These are phyloP conservation scores for Pseudomonodictys pantanalensis DNA, from an alignment of 495 filamentous ascomycete species.

Conservation along the genomic window DNA sequence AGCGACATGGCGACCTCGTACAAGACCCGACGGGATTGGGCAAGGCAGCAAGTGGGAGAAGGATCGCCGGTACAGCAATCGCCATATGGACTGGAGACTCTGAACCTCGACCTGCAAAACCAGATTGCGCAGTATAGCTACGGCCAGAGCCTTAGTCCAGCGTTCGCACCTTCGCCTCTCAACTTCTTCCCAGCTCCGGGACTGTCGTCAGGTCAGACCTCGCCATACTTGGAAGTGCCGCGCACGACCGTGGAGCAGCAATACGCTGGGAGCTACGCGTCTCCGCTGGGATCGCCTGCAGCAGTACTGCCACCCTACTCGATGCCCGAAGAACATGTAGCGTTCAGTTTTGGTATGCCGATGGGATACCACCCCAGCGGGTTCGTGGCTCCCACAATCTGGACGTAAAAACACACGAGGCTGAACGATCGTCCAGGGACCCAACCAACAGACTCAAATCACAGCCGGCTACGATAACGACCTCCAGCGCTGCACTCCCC, in stretches of 20 bases:
- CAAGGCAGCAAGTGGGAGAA: constrained; percentile 32
- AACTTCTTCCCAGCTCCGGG: constrained; percentile 25
- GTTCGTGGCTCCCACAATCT: constrained; percentile 38
- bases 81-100: constrained; percentile 23
- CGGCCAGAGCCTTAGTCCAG: constrained; percentile 40
- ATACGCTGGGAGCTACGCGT: constrained; percentile 30
- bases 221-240: constrained; percentile 41
- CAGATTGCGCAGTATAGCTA: constrained; percentile 35
- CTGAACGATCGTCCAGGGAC: constrained; percentile 36
- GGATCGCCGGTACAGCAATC: constrained; percentile 23
- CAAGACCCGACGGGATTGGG: constrained; percentile 33
- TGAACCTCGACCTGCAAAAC: constrained; percentile 36
- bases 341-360: constrained; percentile 32
- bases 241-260: constrained; percentile 25
- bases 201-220: constrained; percentile 27
- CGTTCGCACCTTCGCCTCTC: constrained; percentile 43
- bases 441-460: constrained; percentile 19
- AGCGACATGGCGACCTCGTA: constrained; percentile 34
- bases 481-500: constrained; percentile 5
- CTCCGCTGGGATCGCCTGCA: constrained; percentile 33
- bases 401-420: constrained; percentile 33
- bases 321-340: constrained; percentile 31
- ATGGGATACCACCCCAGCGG: constrained; percentile 35
- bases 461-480: too few species aligned
- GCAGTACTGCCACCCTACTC: constrained; percentile 25